These are phyloP conservation scores for Lipomyces starkeyi DNA, from an alignment of 805 yeast species.

Conservation along the genomic window DNA sequence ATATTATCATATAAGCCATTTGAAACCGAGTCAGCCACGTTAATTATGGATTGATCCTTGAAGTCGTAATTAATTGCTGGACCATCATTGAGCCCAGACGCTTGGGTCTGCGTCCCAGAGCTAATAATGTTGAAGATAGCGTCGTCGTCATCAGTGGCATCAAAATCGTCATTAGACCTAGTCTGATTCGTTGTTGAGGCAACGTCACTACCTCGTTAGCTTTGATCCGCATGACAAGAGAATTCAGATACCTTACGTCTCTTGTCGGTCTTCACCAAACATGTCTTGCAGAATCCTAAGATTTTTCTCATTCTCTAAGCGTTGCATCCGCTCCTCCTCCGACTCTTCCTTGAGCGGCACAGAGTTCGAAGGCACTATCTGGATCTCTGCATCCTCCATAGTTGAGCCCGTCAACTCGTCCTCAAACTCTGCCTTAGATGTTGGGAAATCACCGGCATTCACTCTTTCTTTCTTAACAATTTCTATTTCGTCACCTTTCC, in stretches of 20 bases:
- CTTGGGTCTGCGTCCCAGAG: conserved; percentile 9
- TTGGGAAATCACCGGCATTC: conserved; percentile 18
- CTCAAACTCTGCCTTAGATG: conserved; percentile 15
- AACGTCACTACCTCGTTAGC: background rate
- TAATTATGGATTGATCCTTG: background rate
- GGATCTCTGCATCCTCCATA: conserved; percentile 13
- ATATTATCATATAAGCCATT: conserved; percentile 10
- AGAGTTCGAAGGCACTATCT: conserved; percentile 9
- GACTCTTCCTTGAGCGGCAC: conserved; percentile 8
- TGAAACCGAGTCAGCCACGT: background rate
- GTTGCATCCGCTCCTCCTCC: conserved; percentile 23
- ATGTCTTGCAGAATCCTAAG: conserved; percentile 24
- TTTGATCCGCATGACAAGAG: background rate
- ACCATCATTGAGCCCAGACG: background rate
- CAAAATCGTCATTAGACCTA: conserved; percentile 43
- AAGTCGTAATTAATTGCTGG: background rate
- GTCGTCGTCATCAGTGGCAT: conserved; percentile 43
- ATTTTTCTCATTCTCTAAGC: conserved; percentile 22
- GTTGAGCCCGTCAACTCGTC: conserved; percentile 11
- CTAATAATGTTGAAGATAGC: conserved; percentile 15
- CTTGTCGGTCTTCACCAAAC: conserved; percentile 15
- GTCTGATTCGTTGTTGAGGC: background rate
- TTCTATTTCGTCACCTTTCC: conserved; percentile 35
- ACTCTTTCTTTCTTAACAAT: conserved; percentile 9
- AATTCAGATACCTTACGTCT: background rate